Base-by-base conservation (phyloP, 2,329 filamentous ascomycete genomes). In the Verruconis gallopava region DNA sequence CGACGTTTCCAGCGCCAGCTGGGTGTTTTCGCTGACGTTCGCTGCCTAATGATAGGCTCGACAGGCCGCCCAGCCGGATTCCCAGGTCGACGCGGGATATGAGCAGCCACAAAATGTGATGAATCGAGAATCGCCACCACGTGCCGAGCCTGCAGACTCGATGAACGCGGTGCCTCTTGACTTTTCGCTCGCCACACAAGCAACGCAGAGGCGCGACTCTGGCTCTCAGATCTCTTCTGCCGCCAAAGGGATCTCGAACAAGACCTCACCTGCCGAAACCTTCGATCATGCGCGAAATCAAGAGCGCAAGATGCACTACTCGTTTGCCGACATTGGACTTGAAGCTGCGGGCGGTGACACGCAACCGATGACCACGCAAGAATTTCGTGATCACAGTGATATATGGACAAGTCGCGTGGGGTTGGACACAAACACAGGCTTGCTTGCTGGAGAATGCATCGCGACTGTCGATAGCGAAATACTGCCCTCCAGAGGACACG, bases 301-400 rank as follows among this genome's bases (percentile, higher is more conserved):
- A n/a, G 6, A 9, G 25, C 25, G 25, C 14, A 45, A 25, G 20
- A 45, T 45, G 43, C 28, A 21, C 18, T 32, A 42, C 12, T 36
- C 38, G 12, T 45, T 45, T 33, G n/a, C n/a, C n/a, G n/a, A n/a
- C n/a, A 21, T 28, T 5, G 43, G 17, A n/a, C 15, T 33, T 1
- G 11, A 13, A 5, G 42, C 38, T 4, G 40, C 32, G 6, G 17
- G n/a, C 4, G 44, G 44, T 4, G 40, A 43, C 25, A 46, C 44
- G n/a, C 44, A 46, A 30, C 40, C 41, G 5, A 45, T 46, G 21
- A 35, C 44, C 22, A 34, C 40, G 12, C 44, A 46, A 35, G 35
- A 20, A 6, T 46, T 43, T 33, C 15, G 21, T 18, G 22, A 40
- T 15, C 33, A 44, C 18, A 45, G 41, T 21, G 41, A 45, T 15